Percentiles rank a stretch among this genome's conserved stretches.
Conservation (phyloP, 2,329 filamentous ascomycete genomes). For the Pyricularia pennisetigena region DNA sequence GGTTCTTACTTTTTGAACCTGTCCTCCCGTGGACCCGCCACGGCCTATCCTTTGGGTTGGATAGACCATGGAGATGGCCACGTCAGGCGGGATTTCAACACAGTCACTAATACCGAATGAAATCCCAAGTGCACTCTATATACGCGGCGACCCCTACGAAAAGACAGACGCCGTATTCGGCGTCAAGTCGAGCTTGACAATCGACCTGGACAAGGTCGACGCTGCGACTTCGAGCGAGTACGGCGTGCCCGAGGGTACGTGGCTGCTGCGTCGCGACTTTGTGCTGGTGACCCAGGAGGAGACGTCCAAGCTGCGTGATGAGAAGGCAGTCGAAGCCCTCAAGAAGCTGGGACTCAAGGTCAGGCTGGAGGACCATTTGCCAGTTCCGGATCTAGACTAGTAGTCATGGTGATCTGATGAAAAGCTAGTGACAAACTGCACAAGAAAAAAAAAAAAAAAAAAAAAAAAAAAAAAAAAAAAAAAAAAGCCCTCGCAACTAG, state of each 20-base stretch:
- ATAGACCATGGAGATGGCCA: neutral
- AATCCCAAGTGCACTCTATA: constrained; percentile 57
- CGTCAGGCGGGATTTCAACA: neutral
- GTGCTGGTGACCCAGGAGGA: constrained; percentile 65
- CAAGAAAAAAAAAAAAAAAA: neutral
- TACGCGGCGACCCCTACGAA: constrained; percentile 72
- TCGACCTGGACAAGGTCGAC: constrained; percentile 46
- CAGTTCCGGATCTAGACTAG: constrained; percentile 57
- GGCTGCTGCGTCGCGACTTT: constrained; percentile 64
- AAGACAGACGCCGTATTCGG: constrained; percentile 79
- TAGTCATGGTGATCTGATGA: neutral
- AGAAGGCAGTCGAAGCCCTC: constrained; percentile 56
- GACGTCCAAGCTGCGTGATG: constrained; percentile 54
- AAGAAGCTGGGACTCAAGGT: constrained; percentile 56
- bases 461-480: neutral
- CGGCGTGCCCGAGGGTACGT: constrained; percentile 50
- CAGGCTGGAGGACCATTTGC: constrained; percentile 66
- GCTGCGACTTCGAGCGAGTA: constrained; percentile 49
- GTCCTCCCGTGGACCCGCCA: neutral
- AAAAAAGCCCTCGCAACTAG: neutral
- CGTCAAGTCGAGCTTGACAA: constrained; percentile 70
- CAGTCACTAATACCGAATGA: constrained; percentile 3
- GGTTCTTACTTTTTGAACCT: neutral
- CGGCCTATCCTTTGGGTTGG: neutral
- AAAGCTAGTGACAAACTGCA: neutral